Evolutionary conservation across 257 asterid genomes (phyloP).

Genomic region (Solanum habrochaites): DNA sequence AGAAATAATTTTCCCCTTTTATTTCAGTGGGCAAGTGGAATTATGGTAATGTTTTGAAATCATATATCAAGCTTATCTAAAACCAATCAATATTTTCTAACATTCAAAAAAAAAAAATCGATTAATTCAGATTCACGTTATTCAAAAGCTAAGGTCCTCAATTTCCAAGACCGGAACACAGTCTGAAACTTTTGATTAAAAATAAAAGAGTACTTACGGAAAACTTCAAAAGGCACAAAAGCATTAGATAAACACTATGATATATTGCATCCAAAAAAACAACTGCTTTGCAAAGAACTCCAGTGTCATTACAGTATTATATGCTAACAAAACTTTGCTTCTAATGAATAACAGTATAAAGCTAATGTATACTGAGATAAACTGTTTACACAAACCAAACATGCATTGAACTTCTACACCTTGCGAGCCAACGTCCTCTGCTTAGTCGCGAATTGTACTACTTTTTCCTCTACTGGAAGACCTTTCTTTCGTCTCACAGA

Average conservation of each 20-base stretch:
- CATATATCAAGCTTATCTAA: background rate
- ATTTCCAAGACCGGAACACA: background rate
- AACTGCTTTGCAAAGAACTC: background rate
- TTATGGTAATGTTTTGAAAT: background rate
- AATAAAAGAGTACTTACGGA: background rate
- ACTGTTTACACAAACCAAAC: background rate
- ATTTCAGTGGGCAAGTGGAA: background rate
- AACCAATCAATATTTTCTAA: background rate
- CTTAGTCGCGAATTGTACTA: conserved; percentile 74
- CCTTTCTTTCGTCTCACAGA: conserved; percentile 72
- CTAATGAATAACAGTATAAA: background rate
- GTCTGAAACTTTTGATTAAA: too few species aligned
- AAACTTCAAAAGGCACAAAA: background rate
- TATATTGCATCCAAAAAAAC: background rate
- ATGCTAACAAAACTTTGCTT: background rate
- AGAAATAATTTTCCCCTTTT: background rate
- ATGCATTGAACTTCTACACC: conserved; percentile 30
- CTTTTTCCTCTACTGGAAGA: conserved; percentile 73
- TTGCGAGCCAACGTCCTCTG: conserved; percentile 87
- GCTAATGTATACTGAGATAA: background rate
- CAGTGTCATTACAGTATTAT: background rate
- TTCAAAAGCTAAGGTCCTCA: background rate
- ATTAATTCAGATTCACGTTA: background rate
- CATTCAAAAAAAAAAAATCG: background rate
- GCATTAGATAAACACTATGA: too few species aligned